Evolutionary conservation across 2,329 filamentous ascomycete genomes (phyloP), one percentile per base, ranked within the genome.

Genomic region (Hypoxylon sp.): DNA sequence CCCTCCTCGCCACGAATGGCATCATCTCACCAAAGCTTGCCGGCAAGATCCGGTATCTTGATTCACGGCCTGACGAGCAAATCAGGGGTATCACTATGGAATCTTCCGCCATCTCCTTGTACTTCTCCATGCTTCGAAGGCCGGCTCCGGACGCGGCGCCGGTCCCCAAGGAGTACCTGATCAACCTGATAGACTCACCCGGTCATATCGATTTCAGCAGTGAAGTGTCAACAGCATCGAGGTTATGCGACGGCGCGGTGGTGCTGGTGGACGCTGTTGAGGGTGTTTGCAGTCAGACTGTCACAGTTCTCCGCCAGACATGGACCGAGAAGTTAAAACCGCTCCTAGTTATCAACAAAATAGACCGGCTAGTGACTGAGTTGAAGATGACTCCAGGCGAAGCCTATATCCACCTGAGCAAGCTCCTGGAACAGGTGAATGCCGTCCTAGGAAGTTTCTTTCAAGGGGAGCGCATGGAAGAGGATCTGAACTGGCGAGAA

Each of bases 61-160:
- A 99, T 81, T 98, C 96, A 20, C 86, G 96, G 44, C 95, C 95
- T 1, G 96, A 99, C 79, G 96, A 99, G 79, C 96, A 99, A 80
- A 87, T 92, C 14, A 91, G 96, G 70, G 96, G 96, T 60, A 99
- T 99, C 76, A 99, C 96, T n/a, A 99, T 99, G 96, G 96, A 99
- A 79, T 98, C 96, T 0, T 98, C 95, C 4, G 96, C 96, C 67
- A 99, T 99, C 69, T 98, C 96, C 0, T 84, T 99, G 32, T 96
- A 92, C 80, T 99, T 99, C 78, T 96, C 94, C 33, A 93, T 98
- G 86, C 82, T 97, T 56, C 87, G 94, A 71, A 88, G 93, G 71
- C 82, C 87, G 36, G 83, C 87, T 1, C 89, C 91, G 1, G 89
- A 93, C 14, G 87, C 87, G 4, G 76, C 83, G 12, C 90, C 93